phyloP scores from a whole-genome alignment of 345 rosid species.

The Eucalyptus cloeziana region DNA sequence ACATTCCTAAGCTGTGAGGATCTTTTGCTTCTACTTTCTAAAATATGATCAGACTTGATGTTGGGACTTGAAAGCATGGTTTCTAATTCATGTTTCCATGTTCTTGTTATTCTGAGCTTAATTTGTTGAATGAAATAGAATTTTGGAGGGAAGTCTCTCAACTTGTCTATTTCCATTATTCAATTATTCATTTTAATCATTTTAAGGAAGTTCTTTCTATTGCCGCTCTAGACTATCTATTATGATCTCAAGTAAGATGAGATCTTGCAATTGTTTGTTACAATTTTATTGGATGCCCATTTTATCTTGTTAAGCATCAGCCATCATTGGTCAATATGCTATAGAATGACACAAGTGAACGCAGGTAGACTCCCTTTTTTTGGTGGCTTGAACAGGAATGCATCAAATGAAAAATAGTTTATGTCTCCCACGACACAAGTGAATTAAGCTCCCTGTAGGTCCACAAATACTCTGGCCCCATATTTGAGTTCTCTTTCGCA shows the following conservation, averaged over 20 bases:
- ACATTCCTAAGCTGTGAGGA: not conserved
- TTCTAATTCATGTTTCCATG: not conserved
- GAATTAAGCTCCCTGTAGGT: not conserved
- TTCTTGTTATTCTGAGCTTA: not conserved
- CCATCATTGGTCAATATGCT: not conserved
- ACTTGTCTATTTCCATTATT: not conserved
- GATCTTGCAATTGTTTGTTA: too few relatives aligned
- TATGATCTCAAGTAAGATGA: not conserved
- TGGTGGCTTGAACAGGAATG: not conserved
- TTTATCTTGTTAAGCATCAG: not conserved
- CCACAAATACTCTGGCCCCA: not conserved
- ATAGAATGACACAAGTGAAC: not conserved
- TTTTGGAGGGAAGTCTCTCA: not conserved
- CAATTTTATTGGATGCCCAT: not conserved
- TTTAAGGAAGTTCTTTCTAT: not conserved
- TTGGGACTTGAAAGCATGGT: not conserved
- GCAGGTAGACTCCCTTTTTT: not conserved
- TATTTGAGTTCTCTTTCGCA: not conserved
- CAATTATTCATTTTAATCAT: not conserved
- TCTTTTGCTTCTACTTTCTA: not conserved
- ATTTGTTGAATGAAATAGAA: not conserved
- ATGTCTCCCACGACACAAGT: not conserved
- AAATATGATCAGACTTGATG: not conserved
- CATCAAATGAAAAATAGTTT: not conserved
- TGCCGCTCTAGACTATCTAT: not conserved